Evolutionary conservation across 163 green algal genomes (phyloP).

Genomic region (Scenedesmus sp.): DNA sequence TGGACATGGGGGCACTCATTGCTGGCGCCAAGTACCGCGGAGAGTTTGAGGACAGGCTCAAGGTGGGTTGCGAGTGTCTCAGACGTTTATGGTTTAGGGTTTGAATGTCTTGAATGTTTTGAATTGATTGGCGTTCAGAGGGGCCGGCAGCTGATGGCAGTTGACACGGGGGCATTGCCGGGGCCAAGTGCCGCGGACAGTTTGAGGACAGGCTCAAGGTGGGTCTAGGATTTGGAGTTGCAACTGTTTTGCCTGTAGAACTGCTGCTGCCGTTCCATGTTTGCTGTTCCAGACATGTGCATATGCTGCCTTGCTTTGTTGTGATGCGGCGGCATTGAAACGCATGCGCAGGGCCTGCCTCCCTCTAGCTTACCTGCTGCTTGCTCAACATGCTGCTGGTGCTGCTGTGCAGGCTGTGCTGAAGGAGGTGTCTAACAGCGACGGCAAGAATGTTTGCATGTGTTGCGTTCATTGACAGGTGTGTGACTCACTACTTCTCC

Average conservation of each 20-base stretch:
- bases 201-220: slow-evolving; percentile 98
- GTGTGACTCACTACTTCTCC: not conserved
- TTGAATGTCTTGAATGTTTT: not conserved
- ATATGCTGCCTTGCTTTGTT: no score
- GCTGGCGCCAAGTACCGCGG: slow-evolving; percentile 96
- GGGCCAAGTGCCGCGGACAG: slow-evolving; percentile 95
- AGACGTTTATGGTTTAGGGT: not conserved
- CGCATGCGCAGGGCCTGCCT: no score
- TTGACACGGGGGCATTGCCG: slow-evolving; percentile 96
- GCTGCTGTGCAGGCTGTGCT: slow-evolving; percentile 43
- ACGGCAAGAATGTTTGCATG: slow-evolving; percentile 78
- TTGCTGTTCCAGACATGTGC: not conserved
- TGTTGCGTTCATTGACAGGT: not conserved
- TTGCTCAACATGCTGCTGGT: not conserved
- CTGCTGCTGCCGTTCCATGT: not conserved
- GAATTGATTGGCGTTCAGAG: not conserved
- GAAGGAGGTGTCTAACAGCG: slow-evolving; percentile 81
- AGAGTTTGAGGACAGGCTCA: slow-evolving; percentile 98
- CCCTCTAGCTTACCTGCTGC: not conserved
- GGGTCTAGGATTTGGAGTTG: not conserved
- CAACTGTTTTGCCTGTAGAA: not conserved
- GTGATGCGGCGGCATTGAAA: no score
- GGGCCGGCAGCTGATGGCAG: slow-evolving; percentile 84
- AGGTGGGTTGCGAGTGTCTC: slow-evolving; percentile 64
- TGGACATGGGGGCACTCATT: slow-evolving; percentile 96